These are phyloP conservation scores for Microdochium nivale DNA, from an alignment of 2,329 filamentous ascomycete species.

Conservation along the genomic window DNA sequence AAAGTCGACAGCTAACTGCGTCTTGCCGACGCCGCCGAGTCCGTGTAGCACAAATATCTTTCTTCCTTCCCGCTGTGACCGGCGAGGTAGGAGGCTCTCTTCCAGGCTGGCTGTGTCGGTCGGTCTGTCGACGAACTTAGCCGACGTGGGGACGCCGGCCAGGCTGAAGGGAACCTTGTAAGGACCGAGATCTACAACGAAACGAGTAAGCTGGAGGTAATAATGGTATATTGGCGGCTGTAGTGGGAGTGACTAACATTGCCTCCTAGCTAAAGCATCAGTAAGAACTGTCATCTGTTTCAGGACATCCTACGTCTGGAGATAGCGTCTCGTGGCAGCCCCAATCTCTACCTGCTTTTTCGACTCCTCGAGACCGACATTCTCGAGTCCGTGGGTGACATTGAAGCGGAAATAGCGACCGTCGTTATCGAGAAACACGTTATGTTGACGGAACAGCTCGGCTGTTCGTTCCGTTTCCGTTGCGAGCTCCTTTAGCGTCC, in stretches of 20 bases:
- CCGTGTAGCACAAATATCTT: background rate
- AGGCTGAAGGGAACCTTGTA: constrained; percentile 3
- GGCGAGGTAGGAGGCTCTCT: constrained; percentile 7
- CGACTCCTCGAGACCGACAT: constrained; percentile 29
- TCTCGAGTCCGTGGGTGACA: constrained; percentile 28
- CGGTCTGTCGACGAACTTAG: constrained; percentile 5
- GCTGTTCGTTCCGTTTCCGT: constrained; percentile 30
- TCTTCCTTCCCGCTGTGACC: background rate
- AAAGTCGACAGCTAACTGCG: background rate
- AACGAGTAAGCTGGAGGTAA: constrained; percentile 1
- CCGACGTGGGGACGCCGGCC: background rate
- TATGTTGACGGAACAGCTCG: constrained; percentile 23
- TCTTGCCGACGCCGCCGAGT: background rate
- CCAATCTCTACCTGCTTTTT: constrained; percentile 20
- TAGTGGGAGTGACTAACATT: constrained; percentile 9
- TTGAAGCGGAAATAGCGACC: constrained; percentile 34
- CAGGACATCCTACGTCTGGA: constrained; percentile 14
- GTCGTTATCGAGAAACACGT: constrained; percentile 19
- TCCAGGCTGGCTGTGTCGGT: constrained; percentile 11
- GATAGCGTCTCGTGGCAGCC: constrained; percentile 15
- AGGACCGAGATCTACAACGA: constrained; percentile 5
- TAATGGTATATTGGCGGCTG: background rate
- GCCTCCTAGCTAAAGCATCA: constrained; percentile 8
- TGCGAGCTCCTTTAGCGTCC: constrained; percentile 18
- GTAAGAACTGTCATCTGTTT: constrained; percentile 9